phyloP scores from a whole-genome alignment of 2,329 filamentous ascomycete genomes.

The Phyllosticta capitalensis region DNA sequence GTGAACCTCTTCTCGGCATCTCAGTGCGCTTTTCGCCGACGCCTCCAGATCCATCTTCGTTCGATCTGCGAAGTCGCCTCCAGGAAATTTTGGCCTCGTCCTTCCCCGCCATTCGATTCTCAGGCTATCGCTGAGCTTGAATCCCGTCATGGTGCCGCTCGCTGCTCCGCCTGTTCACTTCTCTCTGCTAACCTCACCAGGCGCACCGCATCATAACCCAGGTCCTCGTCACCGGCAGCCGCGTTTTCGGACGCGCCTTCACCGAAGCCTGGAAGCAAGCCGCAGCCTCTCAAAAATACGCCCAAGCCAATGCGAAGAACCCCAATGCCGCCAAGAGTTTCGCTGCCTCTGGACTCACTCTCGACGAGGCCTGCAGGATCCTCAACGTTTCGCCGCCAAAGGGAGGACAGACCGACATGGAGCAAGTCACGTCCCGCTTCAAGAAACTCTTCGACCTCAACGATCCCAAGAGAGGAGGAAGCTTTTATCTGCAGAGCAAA shows the following conservation, averaged over 20 bases:
- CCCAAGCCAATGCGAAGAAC: slow-evolving; percentile 60
- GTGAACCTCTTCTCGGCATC: neutral
- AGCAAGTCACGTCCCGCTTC: slow-evolving; percentile 75
- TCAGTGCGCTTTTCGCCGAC: slow-evolving; percentile 6
- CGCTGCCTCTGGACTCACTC: slow-evolving; percentile 64
- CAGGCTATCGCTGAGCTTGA: neutral
- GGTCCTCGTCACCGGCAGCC: slow-evolving; percentile 80
- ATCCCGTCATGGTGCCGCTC: neutral
- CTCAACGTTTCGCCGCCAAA: slow-evolving; percentile 88
- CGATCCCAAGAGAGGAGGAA: slow-evolving; percentile 89
- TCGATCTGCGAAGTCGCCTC: neutral
- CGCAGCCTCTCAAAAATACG: slow-evolving; percentile 73
- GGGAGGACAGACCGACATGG: slow-evolving; percentile 65
- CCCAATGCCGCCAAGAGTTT: slow-evolving; percentile 44
- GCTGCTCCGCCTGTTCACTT: neutral
- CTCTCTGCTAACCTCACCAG: slow-evolving; percentile 39
- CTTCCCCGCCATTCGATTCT: slow-evolving; percentile 4
- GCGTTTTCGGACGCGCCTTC: slow-evolving; percentile 88
- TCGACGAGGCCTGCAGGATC: slow-evolving; percentile 96
- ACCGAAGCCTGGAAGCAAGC: slow-evolving; percentile 94
- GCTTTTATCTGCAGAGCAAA: slow-evolving; percentile 98
- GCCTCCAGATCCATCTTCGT: neutral
- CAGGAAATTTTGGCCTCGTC: slow-evolving; percentile 10
- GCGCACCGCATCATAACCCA: slow-evolving; percentile 92
- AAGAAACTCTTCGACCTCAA: slow-evolving; percentile 93